Evolutionary conservation across 257 asterid genomes (phyloP).

Genomic region (Leptodermis oblonga): DNA sequence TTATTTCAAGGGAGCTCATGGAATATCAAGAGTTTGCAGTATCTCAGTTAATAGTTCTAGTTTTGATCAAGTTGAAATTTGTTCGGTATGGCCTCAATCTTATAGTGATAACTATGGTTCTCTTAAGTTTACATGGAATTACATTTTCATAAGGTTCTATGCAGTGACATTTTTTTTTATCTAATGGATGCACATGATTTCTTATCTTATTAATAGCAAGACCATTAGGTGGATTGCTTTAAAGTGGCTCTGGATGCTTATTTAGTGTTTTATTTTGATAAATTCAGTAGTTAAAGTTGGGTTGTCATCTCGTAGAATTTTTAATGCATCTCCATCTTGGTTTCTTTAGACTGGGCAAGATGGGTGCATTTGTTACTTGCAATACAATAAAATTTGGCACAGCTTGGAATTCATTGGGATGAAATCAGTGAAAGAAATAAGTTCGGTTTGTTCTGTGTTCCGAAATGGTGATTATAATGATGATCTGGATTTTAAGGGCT

Average conservation of each 20-base stretch:
- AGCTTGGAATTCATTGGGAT: slow-evolving; percentile 78
- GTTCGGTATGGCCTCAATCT: slow-evolving; percentile 62
- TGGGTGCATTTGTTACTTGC: slow-evolving; percentile 95
- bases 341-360: slow-evolving; percentile 84
- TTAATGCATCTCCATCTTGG: background rate
- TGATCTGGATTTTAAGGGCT: slow-evolving; percentile 39
- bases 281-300: background rate
- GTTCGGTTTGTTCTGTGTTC: slow-evolving; percentile 55
- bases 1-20: slow-evolving; percentile 93
- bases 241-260: background rate
- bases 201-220: background rate
- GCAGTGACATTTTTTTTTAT: background rate
- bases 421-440: slow-evolving; percentile 84
- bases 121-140: slow-evolving; percentile 4
- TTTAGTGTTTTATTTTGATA: background rate
- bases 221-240: background rate
- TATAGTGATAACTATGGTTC: slow-evolving; percentile 3
- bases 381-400: slow-evolving; percentile 43
- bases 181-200: background rate
- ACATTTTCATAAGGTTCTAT: background rate
- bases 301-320: background rate
- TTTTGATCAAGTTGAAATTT: slow-evolving; percentile 60
- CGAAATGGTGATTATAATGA: slow-evolving; percentile 32
- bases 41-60: slow-evolving; percentile 44
- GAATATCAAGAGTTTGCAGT: slow-evolving; percentile 89